A percentile compares a stretch with the other conserved stretches of the same genome.
Conservation (phyloP, 345 rosid species). For the Erucastrum elatum region DNA sequence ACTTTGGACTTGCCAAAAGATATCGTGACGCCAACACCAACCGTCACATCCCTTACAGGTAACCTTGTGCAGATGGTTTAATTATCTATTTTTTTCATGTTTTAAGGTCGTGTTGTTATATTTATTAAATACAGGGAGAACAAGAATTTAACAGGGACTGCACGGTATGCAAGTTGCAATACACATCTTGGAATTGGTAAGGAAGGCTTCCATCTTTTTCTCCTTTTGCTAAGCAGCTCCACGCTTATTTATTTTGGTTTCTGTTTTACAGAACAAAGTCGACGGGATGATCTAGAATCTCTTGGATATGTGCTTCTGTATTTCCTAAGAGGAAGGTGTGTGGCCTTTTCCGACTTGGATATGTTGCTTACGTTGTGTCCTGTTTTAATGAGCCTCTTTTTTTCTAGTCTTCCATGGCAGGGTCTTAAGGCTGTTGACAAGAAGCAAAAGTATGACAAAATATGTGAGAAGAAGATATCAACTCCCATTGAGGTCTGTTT, state of each 20-base stretch:
- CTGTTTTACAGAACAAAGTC: constrained; percentile 61
- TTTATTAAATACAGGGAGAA: constrained; percentile 62
- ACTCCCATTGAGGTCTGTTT: constrained; percentile 81
- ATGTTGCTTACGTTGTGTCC: not conserved
- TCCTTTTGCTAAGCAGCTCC: not conserved
- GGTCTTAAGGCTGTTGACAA: constrained; percentile 85
- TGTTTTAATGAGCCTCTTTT: constrained; percentile 24
- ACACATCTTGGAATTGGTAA: constrained; percentile 98
- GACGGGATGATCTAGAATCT: constrained; percentile 79
- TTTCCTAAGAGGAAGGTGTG: constrained; percentile 90
- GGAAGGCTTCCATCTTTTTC: constrained; percentile 1
- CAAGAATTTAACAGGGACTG: constrained; percentile 94
- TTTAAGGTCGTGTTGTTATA: not conserved
- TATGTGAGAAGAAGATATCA: constrained; percentile 82
- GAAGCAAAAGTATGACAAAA: constrained; percentile 86
- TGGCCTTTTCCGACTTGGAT: not conserved
- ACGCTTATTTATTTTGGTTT: constrained; percentile 1
- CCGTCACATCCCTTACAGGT: constrained; percentile 90
- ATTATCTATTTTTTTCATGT: not conserved
- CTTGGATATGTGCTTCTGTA: constrained; percentile 78
- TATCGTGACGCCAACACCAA: constrained; percentile 76
- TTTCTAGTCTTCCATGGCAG: constrained; percentile 87
- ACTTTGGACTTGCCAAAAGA: constrained; percentile 91
- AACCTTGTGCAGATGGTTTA: not conserved
- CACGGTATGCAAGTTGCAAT: constrained; percentile 95